phyloP scores from a whole-genome alignment of 768 basidiomycete genomes.

The Leccinum sublutescens region DNA sequence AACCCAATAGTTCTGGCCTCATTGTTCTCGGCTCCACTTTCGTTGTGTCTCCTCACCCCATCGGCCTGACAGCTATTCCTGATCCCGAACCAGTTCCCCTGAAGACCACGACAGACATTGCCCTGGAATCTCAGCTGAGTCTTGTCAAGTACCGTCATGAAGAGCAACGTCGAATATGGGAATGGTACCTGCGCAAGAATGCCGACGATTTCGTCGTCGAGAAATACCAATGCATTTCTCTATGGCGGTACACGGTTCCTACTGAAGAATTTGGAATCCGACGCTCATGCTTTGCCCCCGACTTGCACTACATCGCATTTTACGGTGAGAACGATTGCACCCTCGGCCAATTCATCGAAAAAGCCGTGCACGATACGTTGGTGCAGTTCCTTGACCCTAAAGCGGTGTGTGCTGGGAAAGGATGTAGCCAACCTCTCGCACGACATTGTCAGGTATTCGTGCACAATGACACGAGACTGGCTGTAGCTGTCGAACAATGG shows the following conservation, averaged over 20 bases:
- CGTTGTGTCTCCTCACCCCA: slow-evolving; percentile 32
- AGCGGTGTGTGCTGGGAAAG: slow-evolving; percentile 79
- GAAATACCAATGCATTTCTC: slow-evolving; percentile 86
- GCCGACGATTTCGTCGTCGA: slow-evolving; percentile 84
- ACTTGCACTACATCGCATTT: slow-evolving; percentile 73
- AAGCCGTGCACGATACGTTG: slow-evolving; percentile 64
- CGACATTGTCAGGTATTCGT: slow-evolving; percentile 90
- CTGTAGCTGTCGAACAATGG: slow-evolving; percentile 88
- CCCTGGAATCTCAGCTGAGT: slow-evolving; percentile 67
- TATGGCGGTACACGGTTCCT: slow-evolving; percentile 80
- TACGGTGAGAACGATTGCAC: slow-evolving; percentile 94
- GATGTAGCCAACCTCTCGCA: slow-evolving; percentile 76
- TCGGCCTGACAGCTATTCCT: slow-evolving; percentile 27
- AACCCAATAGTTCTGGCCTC: slow-evolving; percentile 29
- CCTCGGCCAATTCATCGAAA: slow-evolving; percentile 90
- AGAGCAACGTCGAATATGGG: slow-evolving; percentile 89
- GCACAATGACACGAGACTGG: slow-evolving; percentile 81
- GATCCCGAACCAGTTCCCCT: slow-evolving; percentile 43
- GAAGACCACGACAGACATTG: slow-evolving; percentile 68
- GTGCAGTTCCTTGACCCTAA: slow-evolving; percentile 69
- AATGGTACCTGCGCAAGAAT: slow-evolving; percentile 91
- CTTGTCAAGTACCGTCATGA: slow-evolving; percentile 77
- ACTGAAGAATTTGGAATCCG: slow-evolving; percentile 63
- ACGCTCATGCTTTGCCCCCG: slow-evolving; percentile 76
- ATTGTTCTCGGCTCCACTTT: slow-evolving; percentile 31